Evolutionary conservation across 2,329 filamentous ascomycete species (phyloP).

Genomic region (Venturia carpophila): DNA sequence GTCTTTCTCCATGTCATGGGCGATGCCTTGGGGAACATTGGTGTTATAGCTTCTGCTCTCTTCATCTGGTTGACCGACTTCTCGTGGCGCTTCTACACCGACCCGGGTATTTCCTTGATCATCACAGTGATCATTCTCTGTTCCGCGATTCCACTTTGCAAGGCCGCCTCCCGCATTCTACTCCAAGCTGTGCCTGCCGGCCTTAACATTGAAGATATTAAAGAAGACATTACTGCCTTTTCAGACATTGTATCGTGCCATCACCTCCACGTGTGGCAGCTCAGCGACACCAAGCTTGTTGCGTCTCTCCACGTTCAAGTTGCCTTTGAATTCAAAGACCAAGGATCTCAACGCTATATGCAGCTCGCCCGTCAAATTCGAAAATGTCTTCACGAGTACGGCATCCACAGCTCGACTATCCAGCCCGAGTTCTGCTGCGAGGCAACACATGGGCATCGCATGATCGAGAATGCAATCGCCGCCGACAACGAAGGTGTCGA

Average conservation of each 20-base stretch:
- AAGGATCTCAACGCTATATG: conserved; percentile 79
- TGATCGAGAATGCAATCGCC: conserved; percentile 15
- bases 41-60: conserved; percentile 73
- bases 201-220: conserved; percentile 81
- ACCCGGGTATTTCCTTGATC: conserved; percentile 85
- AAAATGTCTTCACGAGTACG: conserved; percentile 85
- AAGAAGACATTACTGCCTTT: conserved; percentile 79
- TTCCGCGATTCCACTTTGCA: conserved; percentile 70
- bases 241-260: conserved; percentile 85
- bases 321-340: conserved; percentile 77
- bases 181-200: conserved; percentile 89
- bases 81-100: conserved; percentile 76
- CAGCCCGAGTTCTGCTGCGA: conserved; percentile 71
- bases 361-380: conserved; percentile 72
- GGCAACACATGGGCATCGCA: conserved; percentile 36
- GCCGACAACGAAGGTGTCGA: conserved; percentile 7
- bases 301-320: conserved; percentile 92
- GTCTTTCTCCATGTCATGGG: conserved; percentile 66
- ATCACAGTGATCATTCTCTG: conserved; percentile 73
- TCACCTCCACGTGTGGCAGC: conserved; percentile 95
- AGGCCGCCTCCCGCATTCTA: conserved; percentile 76
- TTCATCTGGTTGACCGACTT: conserved; percentile 87
- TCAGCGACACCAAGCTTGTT: conserved; percentile 89
- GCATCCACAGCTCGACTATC: conserved; percentile 95
- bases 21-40: conserved; percentile 78